phyloP scores from a whole-genome alignment of 2,329 filamentous ascomycete species.

The Eurotiales sp. region DNA sequence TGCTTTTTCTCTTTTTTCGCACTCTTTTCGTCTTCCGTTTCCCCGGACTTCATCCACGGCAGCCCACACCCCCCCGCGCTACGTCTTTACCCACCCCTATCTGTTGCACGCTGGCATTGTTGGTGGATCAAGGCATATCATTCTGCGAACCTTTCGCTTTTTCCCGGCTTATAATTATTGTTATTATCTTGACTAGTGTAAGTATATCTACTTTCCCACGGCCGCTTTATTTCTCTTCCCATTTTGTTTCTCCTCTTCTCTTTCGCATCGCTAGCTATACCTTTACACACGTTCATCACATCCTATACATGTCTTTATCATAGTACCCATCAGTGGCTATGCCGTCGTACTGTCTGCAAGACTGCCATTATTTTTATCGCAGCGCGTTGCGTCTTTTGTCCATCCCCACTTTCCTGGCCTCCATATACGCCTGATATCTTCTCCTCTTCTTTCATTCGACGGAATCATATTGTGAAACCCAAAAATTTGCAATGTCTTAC shows the following conservation, averaged over 20 bases:
- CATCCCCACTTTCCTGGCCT: slow-evolving; percentile 73
- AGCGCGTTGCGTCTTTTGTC: slow-evolving; percentile 82
- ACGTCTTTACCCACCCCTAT: too few relatives aligned
- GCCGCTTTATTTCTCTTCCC: too few relatives aligned
- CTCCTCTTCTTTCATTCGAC: background rate
- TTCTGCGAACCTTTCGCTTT: background rate
- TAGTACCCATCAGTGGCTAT: slow-evolving; percentile 46
- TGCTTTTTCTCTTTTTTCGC: too few relatives aligned
- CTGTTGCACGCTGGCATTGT: too few relatives aligned
- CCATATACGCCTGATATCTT: slow-evolving; percentile 63
- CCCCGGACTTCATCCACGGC: background rate
- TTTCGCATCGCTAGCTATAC: background rate
- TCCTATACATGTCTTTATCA: background rate
- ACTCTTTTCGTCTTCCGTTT: background rate
- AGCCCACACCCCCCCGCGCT: background rate
- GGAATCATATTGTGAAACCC: background rate
- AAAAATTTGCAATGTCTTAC: slow-evolving; percentile 48
- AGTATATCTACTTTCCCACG: too few relatives aligned
- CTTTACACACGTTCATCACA: background rate
- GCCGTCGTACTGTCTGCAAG: slow-evolving; percentile 77
- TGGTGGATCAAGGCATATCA: background rate
- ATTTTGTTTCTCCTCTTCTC: background rate
- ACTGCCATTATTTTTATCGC: slow-evolving; percentile 92
- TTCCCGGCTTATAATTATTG: too few relatives aligned
- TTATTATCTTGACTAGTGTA: too few relatives aligned